Evolutionary conservation across 2,329 filamentous ascomycete genomes (phyloP).

Genomic region (Chrysoporthe cubensis): DNA sequence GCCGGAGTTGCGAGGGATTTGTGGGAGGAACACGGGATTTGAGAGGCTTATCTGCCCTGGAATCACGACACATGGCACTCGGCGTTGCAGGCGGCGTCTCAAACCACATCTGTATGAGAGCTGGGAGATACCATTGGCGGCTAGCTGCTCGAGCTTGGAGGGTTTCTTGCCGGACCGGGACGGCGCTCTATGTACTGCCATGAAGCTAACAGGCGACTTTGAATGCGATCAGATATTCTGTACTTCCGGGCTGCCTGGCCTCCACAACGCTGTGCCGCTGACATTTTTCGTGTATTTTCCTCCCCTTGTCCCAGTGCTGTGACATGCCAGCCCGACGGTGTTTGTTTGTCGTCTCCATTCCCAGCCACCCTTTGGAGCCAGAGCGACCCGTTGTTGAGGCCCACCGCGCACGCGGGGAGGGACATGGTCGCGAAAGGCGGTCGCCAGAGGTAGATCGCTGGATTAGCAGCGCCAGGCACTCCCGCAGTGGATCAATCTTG

Average conservation of each 20-base stretch:
- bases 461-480: slow-evolving; percentile 5
- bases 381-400: slow-evolving; percentile 14
- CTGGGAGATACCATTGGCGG: slow-evolving; percentile 25
- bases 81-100: slow-evolving; percentile 30
- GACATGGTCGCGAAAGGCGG: slow-evolving; percentile 10
- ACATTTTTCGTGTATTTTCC: neutral
- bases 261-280: neutral
- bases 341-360: slow-evolving; percentile 3
- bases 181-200: slow-evolving; percentile 13
- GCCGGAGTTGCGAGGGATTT: slow-evolving; percentile 24
- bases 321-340: neutral
- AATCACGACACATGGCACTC: slow-evolving; percentile 22
- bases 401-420: slow-evolving; percentile 11
- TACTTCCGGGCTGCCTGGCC: neutral
- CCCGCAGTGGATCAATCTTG: slow-evolving; percentile 1
- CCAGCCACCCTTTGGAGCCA: slow-evolving; percentile 14
- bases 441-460: neutral
- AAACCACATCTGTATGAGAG: slow-evolving; percentile 23
- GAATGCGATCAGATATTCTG: slow-evolving; percentile 7
- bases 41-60: slow-evolving; percentile 20
- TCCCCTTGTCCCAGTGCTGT: neutral
- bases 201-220: slow-evolving; percentile 9
- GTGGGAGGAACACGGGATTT: slow-evolving; percentile 7
- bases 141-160: slow-evolving; percentile 2
- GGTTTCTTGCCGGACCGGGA: neutral